Evolutionary conservation across 352 stramenopile species (phyloP).

Genomic region (Globisporangium nagaii): DNA sequence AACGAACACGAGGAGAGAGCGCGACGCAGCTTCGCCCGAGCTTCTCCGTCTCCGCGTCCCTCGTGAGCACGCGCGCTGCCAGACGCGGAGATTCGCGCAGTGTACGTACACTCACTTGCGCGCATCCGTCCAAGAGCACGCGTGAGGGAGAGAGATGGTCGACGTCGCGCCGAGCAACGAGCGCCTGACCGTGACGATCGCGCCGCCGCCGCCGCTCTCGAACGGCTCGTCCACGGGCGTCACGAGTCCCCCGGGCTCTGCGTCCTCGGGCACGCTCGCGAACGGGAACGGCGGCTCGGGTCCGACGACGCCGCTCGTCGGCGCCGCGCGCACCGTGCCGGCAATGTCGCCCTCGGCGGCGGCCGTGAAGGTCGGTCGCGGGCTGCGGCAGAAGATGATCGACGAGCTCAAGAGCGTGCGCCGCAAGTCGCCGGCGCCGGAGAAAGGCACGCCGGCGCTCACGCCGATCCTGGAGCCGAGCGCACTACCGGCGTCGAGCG

Average conservation of each 20-base stretch:
- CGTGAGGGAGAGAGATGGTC: not conserved
- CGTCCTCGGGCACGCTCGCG: not conserved
- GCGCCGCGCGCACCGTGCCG: not conserved
- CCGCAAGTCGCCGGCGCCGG: constrained; percentile 20
- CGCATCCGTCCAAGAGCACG: not conserved
- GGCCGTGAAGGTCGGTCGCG: constrained; percentile 12
- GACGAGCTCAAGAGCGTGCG: constrained; percentile 69
- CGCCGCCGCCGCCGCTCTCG: not conserved
- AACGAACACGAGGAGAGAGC: not conserved
- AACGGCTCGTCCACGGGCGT: not conserved
- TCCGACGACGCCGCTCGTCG: constrained; percentile 1
- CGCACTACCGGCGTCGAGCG: not conserved
- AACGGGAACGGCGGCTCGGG: not conserved
- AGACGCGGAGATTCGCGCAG: not conserved
- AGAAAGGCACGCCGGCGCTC: constrained; percentile 14
- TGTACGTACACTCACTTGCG: not conserved
- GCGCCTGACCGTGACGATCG: not conserved
- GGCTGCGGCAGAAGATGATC: constrained; percentile 51
- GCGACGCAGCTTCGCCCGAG: too few relatives aligned
- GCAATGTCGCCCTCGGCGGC: constrained; percentile 6
- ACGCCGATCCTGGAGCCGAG: constrained; percentile 20
- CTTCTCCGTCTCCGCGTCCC: too few relatives aligned
- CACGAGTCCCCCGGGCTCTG: not conserved
- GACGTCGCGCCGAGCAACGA: not conserved
- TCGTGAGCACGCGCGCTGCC: too few relatives aligned